Percentiles rank a stretch among this genome's conserved stretches.
Conservation (phyloP, 305 asterid genomes). For the Nicotiana rustica region DNA sequence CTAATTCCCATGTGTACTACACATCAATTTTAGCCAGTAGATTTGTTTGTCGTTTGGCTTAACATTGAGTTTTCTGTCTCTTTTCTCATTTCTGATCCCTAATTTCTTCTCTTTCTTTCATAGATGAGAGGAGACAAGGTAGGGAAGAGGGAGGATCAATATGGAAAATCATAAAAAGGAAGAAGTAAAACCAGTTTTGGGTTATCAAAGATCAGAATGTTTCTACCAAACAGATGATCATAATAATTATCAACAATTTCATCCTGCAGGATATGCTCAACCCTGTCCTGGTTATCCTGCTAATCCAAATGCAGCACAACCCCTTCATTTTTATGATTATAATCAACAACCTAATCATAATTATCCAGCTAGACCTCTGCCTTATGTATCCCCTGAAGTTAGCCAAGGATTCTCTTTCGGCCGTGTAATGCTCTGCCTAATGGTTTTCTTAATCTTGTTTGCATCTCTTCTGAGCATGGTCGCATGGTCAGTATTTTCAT, state of each 20-base stretch:
- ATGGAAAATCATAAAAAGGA: not conserved
- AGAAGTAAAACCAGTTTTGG: conserved; percentile 21
- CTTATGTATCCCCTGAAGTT: conserved; percentile 5
- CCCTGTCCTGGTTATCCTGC: not conserved
- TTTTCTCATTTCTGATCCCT: no score
- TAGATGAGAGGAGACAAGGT: no score
- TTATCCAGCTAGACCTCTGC: conserved; percentile 14
- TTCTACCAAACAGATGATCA: not conserved
- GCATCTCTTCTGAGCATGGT: not conserved
- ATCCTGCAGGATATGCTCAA: not conserved
- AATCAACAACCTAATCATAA: not conserved
- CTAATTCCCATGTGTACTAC: no score
- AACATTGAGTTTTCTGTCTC: no score
- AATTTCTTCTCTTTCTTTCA: no score
- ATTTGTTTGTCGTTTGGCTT: no score
- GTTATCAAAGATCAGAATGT: not conserved
- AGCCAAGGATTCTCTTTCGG: not conserved
- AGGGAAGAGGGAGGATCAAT: no score
- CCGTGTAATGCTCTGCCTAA: conserved; percentile 4
- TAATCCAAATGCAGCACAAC: not conserved
- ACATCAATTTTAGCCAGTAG: no score
- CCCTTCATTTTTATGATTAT: not conserved
- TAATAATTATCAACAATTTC: not conserved
- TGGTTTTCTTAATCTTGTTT: not conserved
- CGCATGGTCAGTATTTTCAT: not conserved